These are phyloP conservation scores for Monosporascus sp. DNA, from an alignment of 2,329 filamentous ascomycete species.

Conservation along the genomic window DNA sequence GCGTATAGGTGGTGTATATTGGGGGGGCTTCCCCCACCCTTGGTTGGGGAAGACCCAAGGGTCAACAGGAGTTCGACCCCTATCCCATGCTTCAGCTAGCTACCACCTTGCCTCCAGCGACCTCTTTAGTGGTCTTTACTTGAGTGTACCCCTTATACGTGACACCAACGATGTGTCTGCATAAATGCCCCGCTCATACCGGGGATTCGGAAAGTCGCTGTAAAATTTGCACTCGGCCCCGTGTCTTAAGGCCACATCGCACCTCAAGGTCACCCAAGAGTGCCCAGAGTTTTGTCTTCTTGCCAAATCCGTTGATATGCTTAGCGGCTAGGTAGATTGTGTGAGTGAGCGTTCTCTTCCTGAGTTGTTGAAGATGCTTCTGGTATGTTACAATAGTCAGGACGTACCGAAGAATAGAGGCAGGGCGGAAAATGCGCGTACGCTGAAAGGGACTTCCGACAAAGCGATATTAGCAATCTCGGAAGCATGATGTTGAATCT, in stretches of 20 bases:
- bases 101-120: no score
- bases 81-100: no score
- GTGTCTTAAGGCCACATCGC: constrained; percentile 1
- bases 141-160: no score
- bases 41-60: no score
- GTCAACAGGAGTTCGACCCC: no score
- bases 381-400: background rate
- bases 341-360: background rate
- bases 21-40: no score
- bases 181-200: background rate
- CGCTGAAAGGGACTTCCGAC: constrained; percentile 1
- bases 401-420: constrained; percentile 3
- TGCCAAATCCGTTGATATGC: constrained; percentile 2
- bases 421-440: constrained; percentile 1
- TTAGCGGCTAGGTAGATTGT: constrained; percentile 1
- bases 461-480: constrained; percentile 3
- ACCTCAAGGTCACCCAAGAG: constrained; percentile 3
- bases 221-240: constrained; percentile 1
- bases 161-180: background rate
- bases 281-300: constrained; percentile 2
- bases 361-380: background rate
- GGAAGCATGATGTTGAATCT: constrained; percentile 3
- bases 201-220: constrained; percentile 1
- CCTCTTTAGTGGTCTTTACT: no score
- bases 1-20: no score